These are phyloP conservation scores for Periconia sp. DNA, from an alignment of 2,329 filamentous ascomycete species.

Conservation along the genomic window DNA sequence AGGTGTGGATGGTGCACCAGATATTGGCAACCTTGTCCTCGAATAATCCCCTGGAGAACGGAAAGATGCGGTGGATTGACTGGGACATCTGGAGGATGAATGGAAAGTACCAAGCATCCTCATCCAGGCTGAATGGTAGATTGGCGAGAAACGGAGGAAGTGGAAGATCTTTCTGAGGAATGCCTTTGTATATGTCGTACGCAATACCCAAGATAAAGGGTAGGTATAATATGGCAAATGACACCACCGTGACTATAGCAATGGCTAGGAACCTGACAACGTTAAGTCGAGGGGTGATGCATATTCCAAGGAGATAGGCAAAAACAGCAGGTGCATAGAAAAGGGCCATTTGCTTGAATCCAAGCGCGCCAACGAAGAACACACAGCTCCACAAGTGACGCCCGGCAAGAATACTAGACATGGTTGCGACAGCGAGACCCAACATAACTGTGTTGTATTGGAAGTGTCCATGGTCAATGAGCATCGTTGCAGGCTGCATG, in stretches of 20 bases:
- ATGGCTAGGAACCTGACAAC: constrained; percentile 74
- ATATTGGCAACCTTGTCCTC: constrained; percentile 99
- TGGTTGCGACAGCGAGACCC: constrained; percentile 81
- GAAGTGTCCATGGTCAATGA: constrained; percentile 95
- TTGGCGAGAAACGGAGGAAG: constrained; percentile 68
- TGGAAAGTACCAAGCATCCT: constrained; percentile 73
- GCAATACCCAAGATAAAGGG: constrained; percentile 76
- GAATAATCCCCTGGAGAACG: constrained; percentile 92
- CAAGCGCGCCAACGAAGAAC: constrained; percentile 92
- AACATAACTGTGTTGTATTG: constrained; percentile 99
- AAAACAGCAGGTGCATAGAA: constrained; percentile 96
- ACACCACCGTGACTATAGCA: constrained; percentile 71
- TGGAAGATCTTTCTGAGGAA: constrained; percentile 63
- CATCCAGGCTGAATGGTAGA: constrained; percentile 64
- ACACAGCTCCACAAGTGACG: constrained; percentile 86
- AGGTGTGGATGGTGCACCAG: constrained; percentile 91
- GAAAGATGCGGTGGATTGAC: constrained; percentile 89
- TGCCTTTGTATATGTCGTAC: constrained; percentile 70
- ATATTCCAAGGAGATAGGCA: constrained; percentile 86
- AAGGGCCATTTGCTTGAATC: constrained; percentile 99
- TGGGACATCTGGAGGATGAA: constrained; percentile 80
- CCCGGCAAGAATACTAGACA: constrained; percentile 87
- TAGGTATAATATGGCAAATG: constrained; percentile 77
- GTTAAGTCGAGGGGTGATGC: constrained; percentile 76
- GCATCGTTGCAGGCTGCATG: constrained; percentile 87